Evolutionary conservation across 768 basidiomycete genomes (phyloP).

Genomic region (Chiua virens): DNA sequence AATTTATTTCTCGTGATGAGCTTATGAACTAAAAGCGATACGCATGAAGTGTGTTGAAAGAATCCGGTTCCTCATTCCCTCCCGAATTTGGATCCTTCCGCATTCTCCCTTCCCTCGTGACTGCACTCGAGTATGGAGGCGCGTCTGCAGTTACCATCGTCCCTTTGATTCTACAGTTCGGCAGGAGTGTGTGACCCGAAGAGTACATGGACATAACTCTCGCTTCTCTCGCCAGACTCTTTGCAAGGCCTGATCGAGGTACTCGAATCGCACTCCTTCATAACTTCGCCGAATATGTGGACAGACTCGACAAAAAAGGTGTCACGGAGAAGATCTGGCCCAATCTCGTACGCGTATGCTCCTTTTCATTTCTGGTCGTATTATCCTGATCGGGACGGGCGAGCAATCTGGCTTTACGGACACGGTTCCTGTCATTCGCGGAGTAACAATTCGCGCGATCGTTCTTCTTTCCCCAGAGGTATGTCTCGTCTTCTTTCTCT

Average conservation of each 20-base stretch:
- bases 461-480: constrained; percentile 85
- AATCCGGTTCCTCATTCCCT: constrained; percentile 78
- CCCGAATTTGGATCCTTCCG: constrained; percentile 80
- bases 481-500: background rate
- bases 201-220: constrained; percentile 72
- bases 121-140: constrained; percentile 77
- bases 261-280: constrained; percentile 94
- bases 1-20: background rate
- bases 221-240: constrained; percentile 80
- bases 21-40: constrained; percentile 26
- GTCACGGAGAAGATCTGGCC: constrained; percentile 93
- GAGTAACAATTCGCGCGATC: constrained; percentile 90
- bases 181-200: constrained; percentile 63
- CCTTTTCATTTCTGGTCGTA: no score
- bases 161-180: constrained; percentile 81
- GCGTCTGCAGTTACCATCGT: constrained; percentile 74
- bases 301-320: constrained; percentile 81
- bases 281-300: constrained; percentile 77
- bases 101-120: constrained; percentile 83
- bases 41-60: constrained; percentile 79
- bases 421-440: constrained; percentile 90
- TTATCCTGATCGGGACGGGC: background rate
- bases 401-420: constrained; percentile 97
- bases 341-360: constrained; percentile 58
- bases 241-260: constrained; percentile 86